These are phyloP conservation scores for Fusarium zealandicum DNA, from an alignment of 2,329 filamentous ascomycete genomes.

Conservation along the genomic window DNA sequence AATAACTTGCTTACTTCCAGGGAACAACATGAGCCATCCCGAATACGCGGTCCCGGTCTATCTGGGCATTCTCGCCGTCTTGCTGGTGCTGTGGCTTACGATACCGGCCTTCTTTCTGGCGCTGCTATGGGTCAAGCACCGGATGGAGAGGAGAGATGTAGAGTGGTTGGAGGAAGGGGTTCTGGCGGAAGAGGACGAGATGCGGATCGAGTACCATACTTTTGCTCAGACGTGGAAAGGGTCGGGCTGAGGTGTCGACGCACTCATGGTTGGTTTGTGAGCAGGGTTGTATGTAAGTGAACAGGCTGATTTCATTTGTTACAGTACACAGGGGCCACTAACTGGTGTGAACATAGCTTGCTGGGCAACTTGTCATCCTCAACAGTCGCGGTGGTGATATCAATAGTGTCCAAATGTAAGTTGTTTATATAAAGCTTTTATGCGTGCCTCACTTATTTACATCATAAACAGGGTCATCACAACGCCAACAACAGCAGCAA, in stretches of 20 bases:
- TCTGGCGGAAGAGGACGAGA: conserved; percentile 21
- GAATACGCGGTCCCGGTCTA: conserved; percentile 33
- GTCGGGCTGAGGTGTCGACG: background rate
- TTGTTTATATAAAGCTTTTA: background rate
- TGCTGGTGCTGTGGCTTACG: conserved; percentile 29
- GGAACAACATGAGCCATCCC: conserved; percentile 22
- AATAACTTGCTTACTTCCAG: background rate
- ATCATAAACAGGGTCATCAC: conserved; percentile 26
- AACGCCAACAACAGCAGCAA: conserved; percentile 20
- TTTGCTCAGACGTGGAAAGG: background rate
- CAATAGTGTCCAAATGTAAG: background rate
- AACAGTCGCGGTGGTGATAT: background rate
- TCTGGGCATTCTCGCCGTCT: conserved; percentile 18
- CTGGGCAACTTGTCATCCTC: background rate
- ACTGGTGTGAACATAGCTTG: background rate
- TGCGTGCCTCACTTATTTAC: conserved; percentile 20
- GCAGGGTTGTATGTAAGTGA: too few relatives aligned
- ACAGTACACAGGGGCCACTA: background rate
- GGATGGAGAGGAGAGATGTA: conserved; percentile 15
- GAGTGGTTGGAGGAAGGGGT: conserved; percentile 25
- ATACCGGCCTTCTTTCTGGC: conserved; percentile 25
- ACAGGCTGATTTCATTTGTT: background rate
- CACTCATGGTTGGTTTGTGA: too few relatives aligned
- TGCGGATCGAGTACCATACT: conserved; percentile 10
- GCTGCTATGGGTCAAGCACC: conserved; percentile 10